phyloP scores from a whole-genome alignment of 352 stramenopile genomes.

The Phytophthora cryptogea region DNA sequence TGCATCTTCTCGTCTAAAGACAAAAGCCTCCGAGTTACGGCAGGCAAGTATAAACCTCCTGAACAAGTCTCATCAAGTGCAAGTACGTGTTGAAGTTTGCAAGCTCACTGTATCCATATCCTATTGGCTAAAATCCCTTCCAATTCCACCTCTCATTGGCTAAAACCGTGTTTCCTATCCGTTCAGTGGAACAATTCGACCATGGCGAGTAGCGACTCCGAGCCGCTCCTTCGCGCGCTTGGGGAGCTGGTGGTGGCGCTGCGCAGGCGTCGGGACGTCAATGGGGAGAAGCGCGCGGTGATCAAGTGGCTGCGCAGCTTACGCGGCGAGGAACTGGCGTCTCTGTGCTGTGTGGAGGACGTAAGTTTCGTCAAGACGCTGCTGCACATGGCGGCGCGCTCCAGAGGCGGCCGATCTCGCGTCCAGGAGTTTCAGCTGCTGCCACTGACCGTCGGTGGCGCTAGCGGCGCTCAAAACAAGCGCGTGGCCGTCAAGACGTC shows the following conservation, averaged over 20 bases:
- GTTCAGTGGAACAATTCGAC: constrained; percentile 22
- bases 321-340: constrained; percentile 49
- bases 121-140: constrained; percentile 13
- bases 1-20: constrained; percentile 33
- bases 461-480: constrained; percentile 13
- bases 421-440: constrained; percentile 69
- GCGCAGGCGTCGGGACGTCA: constrained; percentile 18
- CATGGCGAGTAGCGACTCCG: constrained; percentile 28
- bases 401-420: constrained; percentile 8
- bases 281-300: constrained; percentile 40
- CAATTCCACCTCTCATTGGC: constrained; percentile 10
- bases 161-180: constrained; percentile 6
- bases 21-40: background rate
- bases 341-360: constrained; percentile 68
- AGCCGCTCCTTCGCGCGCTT: constrained; percentile 55
- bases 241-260: constrained; percentile 63
- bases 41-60: constrained; percentile 7
- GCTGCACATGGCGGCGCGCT: constrained; percentile 60
- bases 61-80: background rate
- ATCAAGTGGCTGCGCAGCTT: constrained; percentile 59
- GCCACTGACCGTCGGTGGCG: constrained; percentile 1
- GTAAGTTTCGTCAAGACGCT: constrained; percentile 80
- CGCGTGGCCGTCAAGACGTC: constrained; percentile 11
- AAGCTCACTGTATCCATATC: background rate
- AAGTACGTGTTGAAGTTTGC: background rate